These are phyloP conservation scores for Gracilaria domingensis DNA, from an alignment of 23 red algal genomes.

Conservation along the genomic window DNA sequence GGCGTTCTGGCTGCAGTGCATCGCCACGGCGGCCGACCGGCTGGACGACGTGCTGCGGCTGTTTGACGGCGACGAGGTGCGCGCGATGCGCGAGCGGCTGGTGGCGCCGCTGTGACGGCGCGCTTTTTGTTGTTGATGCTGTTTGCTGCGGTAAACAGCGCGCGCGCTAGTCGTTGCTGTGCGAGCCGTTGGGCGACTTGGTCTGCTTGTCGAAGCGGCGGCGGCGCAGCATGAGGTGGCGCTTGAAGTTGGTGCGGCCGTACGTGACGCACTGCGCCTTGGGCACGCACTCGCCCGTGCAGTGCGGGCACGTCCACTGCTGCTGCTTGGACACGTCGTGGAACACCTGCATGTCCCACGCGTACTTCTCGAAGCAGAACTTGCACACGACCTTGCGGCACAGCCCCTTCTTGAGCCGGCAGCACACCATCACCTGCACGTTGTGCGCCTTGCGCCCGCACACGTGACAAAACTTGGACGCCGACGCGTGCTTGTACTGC, in stretches of 20 bases:
- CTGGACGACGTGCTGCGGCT: constrained; percentile 1
- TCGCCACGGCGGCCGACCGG: constrained; percentile 28
- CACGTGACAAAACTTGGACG: constrained; percentile 73
- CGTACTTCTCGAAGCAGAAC: constrained; percentile 73
- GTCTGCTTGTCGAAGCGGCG: constrained; percentile 25
- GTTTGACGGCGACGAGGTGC: constrained; percentile 41
- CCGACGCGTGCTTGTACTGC: constrained; percentile 52
- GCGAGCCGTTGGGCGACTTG: neutral
- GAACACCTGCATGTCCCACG: constrained; percentile 46
- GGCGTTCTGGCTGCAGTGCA: constrained; percentile 28
- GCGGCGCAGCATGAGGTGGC: constrained; percentile 51
- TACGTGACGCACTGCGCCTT: constrained; percentile 73
- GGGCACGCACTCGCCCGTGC: constrained; percentile 43
- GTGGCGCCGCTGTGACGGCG: neutral
- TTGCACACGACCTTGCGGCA: constrained; percentile 79
- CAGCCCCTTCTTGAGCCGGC: constrained; percentile 33
- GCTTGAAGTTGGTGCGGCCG: constrained; percentile 64
- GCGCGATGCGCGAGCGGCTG: neutral
- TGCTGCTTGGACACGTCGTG: constrained; percentile 28
- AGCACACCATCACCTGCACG: constrained; percentile 60
- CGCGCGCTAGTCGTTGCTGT: neutral
- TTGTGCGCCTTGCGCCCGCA: constrained; percentile 55
- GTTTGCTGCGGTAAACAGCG: neutral
- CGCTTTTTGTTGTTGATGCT: no score
- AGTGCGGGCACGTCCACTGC: constrained; percentile 67